Evolutionary conservation across 2,329 filamentous ascomycete species (phyloP), one percentile per base, ranked within the genome.

Genomic region (Epichloe uncinata): DNA sequence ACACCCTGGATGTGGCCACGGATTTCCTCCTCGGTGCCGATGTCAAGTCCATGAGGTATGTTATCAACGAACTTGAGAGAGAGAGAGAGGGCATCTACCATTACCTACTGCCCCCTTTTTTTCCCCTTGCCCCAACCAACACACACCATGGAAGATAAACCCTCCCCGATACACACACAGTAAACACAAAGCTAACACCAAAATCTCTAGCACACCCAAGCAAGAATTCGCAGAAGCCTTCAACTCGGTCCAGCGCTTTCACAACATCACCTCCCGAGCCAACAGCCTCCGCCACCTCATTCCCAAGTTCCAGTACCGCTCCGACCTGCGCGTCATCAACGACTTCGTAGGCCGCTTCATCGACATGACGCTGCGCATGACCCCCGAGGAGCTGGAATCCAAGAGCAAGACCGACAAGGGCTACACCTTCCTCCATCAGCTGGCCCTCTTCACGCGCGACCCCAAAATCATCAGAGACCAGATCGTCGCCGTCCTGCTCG

Each of bases 401-500:
- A 87, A 85, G 67, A 78, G 77, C 50, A 88, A 86, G 61, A 78
- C 79, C 12, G 84, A 86, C 61, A 70, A 76, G 54, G 77, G 75
- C 44, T 90, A 93, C 66, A 94, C 85, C 1, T 95, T 96, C 69
- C 76, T 95, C 18, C 85, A 95, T 61, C 85, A 87, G 33, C 77
- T 96, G 2, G 87, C 88, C 42, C 74, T 76, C 38, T 90, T 81
- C 63, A 90, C 85, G 0, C 77, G 85, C 35, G 78, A 84, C 60
- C 73, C 73, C 50, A 77, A 74, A 49, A 77, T 88, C 4, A 75
- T 96, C 13, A 85, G 88, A 35, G 89, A 95, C 66, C 89, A 96
- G 66, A 73, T 95, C 45, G 77, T 93, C 15, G 82, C 84, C 42
- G 78, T 95, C 11, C 77, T 96, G 3, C 77, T 96, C 15, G 90